A percentile compares a stretch with the other conserved stretches of the same genome.
Conservation (phyloP, 352 stramenopile species). For the Phytophthora sp. region DNA sequence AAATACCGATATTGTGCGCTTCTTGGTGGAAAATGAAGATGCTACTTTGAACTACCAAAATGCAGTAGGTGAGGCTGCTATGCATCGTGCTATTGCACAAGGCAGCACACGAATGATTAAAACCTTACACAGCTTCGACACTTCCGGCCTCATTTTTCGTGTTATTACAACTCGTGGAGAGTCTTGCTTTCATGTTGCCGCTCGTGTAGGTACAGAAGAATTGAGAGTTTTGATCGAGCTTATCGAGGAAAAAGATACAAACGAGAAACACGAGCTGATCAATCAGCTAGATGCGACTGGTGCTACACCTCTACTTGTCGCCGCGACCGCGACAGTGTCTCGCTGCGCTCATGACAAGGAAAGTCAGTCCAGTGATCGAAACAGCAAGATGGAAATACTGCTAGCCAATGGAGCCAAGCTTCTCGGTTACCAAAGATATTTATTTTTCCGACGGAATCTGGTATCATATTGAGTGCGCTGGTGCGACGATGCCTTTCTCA, state of each 20-base stretch:
- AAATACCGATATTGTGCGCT: not conserved
- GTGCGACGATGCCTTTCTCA: slow-evolving; percentile 2
- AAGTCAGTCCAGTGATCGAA: not conserved
- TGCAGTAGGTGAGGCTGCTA: slow-evolving; percentile 4
- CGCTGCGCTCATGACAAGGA: not conserved
- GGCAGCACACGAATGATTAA: slow-evolving; percentile 3
- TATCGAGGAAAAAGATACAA: not conserved
- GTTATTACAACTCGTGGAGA: not conserved
- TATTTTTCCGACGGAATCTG: not conserved
- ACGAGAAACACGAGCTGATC: not conserved
- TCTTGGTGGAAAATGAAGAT: slow-evolving; percentile 15
- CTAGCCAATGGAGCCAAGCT: slow-evolving; percentile 3
- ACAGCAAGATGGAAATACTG: slow-evolving; percentile 16
- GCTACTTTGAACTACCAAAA: slow-evolving; percentile 3
- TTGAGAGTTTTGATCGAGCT: slow-evolving; percentile 13
- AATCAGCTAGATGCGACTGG: not conserved
- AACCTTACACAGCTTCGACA: slow-evolving; percentile 2
- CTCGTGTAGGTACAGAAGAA: not conserved
- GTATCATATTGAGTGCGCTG: slow-evolving; percentile 2
- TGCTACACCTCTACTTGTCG: slow-evolving; percentile 7
- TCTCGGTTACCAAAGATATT: slow-evolving; percentile 1
- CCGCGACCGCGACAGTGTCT: slow-evolving; percentile 4
- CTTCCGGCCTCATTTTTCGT: not conserved
- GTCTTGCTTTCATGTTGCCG: slow-evolving; percentile 12
- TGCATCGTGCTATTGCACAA: slow-evolving; percentile 12